Base-by-base conservation (phyloP, 2,329 filamentous ascomycete species). In the Aspergillus pseudotamarii region DNA sequence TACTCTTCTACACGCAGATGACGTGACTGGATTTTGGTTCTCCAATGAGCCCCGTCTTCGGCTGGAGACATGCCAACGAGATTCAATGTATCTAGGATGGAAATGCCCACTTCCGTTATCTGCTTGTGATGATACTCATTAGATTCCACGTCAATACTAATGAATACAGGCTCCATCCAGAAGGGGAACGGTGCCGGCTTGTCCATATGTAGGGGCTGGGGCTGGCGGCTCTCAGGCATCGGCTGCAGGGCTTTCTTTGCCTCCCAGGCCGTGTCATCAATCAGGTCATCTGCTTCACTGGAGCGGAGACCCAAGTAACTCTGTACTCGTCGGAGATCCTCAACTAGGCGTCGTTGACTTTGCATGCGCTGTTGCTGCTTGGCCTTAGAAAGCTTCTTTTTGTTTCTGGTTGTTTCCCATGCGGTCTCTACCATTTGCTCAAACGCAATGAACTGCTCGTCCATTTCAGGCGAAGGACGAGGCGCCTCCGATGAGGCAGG, bases 31-130 rank as follows among this genome's bases (percentile, higher is more conserved):
- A 97, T 90, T 57, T 84, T 77, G 0, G 80, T 70, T 67, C 87
- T 85, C 93, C 94, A 97, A 43, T 88, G 83, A 46, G 80, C 70
- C 3, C 89, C 92, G 30, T 81, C 77, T 2, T 80, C 70, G 0
- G 91, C 91, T 3, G 91, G 91, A 0, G 86, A 71, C 0, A 88
- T 65, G 9, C 76, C 79, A 1, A 78, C 70, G 26, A 93, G 76
- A 57, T 87, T 83, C 23, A 79, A 75, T 1, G 91, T 93, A 74
- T 98, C 93, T 0, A 98, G 82, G 3, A 89, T 89, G 1, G 92
- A 89, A 46, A 99, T 82, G 0, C 95, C 95, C 45, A 99, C 84
- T 76, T 99, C 95, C 0, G 94, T 96, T 63, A 98, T 85, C 14
- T 86, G 81, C 38, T 83, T 80, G 14, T 88, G 85, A 51, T 86